Base-by-base conservation (phyloP, 2,329 filamentous ascomycete genomes). In the Microsporum canis region DNA sequence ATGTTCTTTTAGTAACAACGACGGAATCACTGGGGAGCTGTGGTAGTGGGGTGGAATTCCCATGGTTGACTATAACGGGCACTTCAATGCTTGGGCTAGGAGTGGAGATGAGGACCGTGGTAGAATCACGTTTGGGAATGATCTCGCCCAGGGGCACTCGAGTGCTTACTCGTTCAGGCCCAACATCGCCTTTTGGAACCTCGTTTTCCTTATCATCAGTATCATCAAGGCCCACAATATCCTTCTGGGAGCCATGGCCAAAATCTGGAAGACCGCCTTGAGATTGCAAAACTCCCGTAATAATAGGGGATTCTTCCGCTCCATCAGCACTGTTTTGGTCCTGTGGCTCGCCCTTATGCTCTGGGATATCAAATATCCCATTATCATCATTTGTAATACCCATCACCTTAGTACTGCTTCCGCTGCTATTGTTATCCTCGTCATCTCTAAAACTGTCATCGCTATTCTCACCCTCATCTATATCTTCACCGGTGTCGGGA, bases 121-220 rank as follows among this genome's bases (percentile, higher is more conserved):
- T 58, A n/a, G 36, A 23, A 31, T 58, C 56, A 17, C 56, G 23
- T 29, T n/a, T 41, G 8, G 34, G 56, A 17, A 17, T 7, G 31
- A 10, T 14, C 31, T 38, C 51, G 10, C 14, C 5, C 4, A 34
- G 33, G 5, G 31, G 51, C 5, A 5, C 33, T 36, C 51, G 51
- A 17, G 3, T 55, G 6, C 31, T n/a, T 17, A 17, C 1, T 12
- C 51, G 31, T 27, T 36, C 8, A n/a, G 5, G 36, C 17, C 7
- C 51, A 17, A 17, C 31, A 8, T 55, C 51, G 10, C 34, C 38
- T 6, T 31, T 31, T 58, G 56, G 56, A 23, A 31, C 38, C 5
- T 49, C 43, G 27, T 49, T 59, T 49, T 59, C 57, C 57, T 59
- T 59, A n/a, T 59, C 29, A n/a, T 59, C 31, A 12, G n/a, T 3